These are phyloP conservation scores for Phialocephala sp. DNA, from an alignment of 2,329 filamentous ascomycete species.

Conservation along the genomic window DNA sequence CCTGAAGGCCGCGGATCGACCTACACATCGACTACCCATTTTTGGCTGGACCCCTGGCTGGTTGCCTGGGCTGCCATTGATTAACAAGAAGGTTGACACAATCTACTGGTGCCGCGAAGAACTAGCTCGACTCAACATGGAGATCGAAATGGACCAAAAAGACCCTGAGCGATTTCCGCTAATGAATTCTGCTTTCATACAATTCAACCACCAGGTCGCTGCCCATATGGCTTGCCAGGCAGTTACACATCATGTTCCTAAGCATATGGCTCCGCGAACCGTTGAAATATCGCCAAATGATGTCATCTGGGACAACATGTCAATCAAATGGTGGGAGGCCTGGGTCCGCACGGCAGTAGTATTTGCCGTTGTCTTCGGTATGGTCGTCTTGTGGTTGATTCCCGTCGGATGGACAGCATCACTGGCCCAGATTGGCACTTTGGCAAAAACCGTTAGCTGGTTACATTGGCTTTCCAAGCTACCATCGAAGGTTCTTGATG, in stretches of 20 bases:
- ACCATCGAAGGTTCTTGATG: constrained; percentile 67
- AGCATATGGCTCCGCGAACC: constrained; percentile 88
- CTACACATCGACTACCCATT: constrained; percentile 78
- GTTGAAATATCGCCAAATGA: constrained; percentile 95
- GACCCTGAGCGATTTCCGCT: constrained; percentile 84
- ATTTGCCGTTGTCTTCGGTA: constrained; percentile 67
- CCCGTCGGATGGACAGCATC: constrained; percentile 88
- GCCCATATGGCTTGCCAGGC: constrained; percentile 98
- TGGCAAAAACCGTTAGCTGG: constrained; percentile 72
- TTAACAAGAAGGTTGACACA: constrained; percentile 91
- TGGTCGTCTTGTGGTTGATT: constrained; percentile 89
- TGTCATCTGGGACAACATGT: constrained; percentile 97
- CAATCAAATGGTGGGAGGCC: constrained; percentile 90
- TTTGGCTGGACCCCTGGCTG: constrained; percentile 63
- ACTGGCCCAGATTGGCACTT: constrained; percentile 75
- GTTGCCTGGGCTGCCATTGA: constrained; percentile 77
- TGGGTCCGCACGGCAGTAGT: constrained; percentile 69
- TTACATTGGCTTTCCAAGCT: constrained; percentile 70
- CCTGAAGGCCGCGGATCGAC: constrained; percentile 79
- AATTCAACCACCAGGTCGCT: constrained; percentile 97
- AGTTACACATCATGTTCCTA: constrained; percentile 86
- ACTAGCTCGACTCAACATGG: constrained; percentile 83
- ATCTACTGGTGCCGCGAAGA: constrained; percentile 91
- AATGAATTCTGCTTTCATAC: constrained; percentile 97
- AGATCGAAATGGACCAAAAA: constrained; percentile 90